Evolutionary conservation across 768 basidiomycete genomes (phyloP).

Genomic region (Kwoniella sp.): DNA sequence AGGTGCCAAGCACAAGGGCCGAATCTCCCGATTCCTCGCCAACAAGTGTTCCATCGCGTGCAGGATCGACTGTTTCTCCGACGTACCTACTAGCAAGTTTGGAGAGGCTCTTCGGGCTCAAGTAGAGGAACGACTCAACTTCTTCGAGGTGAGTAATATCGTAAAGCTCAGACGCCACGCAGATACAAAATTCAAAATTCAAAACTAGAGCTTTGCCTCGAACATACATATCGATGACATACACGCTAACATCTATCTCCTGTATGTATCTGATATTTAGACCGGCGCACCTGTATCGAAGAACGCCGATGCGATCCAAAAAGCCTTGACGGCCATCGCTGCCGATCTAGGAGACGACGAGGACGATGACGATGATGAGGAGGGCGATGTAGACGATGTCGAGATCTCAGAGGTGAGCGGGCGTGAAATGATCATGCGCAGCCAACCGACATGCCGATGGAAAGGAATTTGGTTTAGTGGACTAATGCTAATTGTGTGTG

Average conservation of each 20-base stretch:
- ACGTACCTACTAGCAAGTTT: slow-evolving; percentile 79
- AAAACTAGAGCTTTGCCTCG: too few relatives aligned
- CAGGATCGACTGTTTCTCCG: slow-evolving; percentile 91
- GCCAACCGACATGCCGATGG: too few relatives aligned
- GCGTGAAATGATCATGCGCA: background rate
- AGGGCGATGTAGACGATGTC: slow-evolving; percentile 64
- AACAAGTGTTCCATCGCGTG: slow-evolving; percentile 98
- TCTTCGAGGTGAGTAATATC: slow-evolving; percentile 69
- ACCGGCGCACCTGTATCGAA: slow-evolving; percentile 84
- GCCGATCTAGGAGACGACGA: slow-evolving; percentile 47
- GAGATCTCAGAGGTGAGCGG: slow-evolving; percentile 52
- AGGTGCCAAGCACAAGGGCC: slow-evolving; percentile 89
- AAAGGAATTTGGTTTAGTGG: background rate
- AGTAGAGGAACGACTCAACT: slow-evolving; percentile 90
- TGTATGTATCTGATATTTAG: slow-evolving; percentile 24
- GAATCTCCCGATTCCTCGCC: slow-evolving; percentile 97
- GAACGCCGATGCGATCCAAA: slow-evolving; percentile 84
- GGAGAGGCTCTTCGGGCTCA: slow-evolving; percentile 91
- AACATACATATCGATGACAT: too few relatives aligned
- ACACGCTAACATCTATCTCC: too few relatives aligned
- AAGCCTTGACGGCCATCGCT: slow-evolving; percentile 73
- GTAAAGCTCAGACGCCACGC: too few relatives aligned
- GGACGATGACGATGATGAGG: slow-evolving; percentile 64
- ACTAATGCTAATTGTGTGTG: background rate
- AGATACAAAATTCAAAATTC: too few relatives aligned